Percentiles rank a stretch among this genome's conserved stretches.
phyloP scores from a whole-genome alignment of 345 rosid species.

The Euphorbia lathyris region DNA sequence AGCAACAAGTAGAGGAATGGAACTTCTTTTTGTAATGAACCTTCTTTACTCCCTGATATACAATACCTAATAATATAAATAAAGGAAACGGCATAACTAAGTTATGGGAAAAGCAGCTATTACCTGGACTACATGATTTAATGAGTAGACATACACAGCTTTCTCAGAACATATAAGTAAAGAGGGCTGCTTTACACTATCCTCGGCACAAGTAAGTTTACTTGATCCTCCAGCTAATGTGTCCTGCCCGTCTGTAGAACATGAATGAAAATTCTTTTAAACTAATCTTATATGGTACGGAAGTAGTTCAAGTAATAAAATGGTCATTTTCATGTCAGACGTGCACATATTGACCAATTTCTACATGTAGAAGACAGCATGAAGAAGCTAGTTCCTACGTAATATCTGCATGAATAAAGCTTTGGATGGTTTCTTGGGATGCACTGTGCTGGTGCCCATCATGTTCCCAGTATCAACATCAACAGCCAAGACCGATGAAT shows the following conservation, averaged over 20 bases:
- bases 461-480: slow-evolving; percentile 68
- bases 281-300: not conserved
- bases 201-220: slow-evolving; percentile 42
- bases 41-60: slow-evolving; percentile 71
- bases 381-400: slow-evolving; percentile 38
- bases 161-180: slow-evolving; percentile 79
- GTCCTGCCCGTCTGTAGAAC: slow-evolving; percentile 51
- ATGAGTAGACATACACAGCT: slow-evolving; percentile 73
- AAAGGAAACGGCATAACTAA: not conserved
- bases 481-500: slow-evolving; percentile 70
- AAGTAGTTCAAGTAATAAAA: not conserved
- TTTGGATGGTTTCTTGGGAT: slow-evolving; percentile 80
- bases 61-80: not conserved
- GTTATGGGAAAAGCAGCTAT: not conserved
- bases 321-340: not conserved
- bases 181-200: slow-evolving; percentile 46
- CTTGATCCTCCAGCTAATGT: slow-evolving; percentile 30
- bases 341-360: not conserved
- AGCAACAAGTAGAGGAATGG: slow-evolving; percentile 60
- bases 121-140: slow-evolving; percentile 69
- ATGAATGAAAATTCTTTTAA: slow-evolving; percentile 8
- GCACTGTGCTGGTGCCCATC: slow-evolving; percentile 53
- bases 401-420: slow-evolving; percentile 75
- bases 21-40: slow-evolving; percentile 82
- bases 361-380: not conserved